phyloP scores from a whole-genome alignment of 2,329 filamentous ascomycete genomes.

The Elsinoe arachidis region DNA sequence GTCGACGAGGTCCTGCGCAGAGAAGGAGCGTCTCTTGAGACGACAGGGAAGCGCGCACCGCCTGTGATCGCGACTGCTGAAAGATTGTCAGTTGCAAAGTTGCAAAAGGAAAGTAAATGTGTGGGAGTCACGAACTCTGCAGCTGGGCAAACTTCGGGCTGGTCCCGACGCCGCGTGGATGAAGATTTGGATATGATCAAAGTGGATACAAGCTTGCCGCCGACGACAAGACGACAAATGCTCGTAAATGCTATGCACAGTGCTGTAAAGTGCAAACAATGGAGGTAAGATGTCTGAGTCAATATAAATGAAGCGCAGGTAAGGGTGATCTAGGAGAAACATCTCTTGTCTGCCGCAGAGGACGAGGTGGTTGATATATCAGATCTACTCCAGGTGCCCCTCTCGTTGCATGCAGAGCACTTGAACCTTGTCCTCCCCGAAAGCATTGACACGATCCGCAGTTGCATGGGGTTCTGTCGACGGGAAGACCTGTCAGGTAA shows the following conservation, averaged over 20 bases:
- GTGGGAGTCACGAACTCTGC: neutral
- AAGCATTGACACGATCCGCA: neutral
- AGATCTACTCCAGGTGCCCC: neutral
- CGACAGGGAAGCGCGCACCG: neutral
- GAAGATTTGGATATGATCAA: neutral
- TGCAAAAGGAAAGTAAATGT: neutral
- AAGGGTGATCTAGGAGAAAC: neutral
- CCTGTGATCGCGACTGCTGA: neutral
- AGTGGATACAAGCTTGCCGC: neutral
- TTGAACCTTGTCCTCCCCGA: neutral
- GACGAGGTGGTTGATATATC: conserved; percentile 5
- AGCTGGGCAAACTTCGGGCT: neutral
- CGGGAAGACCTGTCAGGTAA: neutral
- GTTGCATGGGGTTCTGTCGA: neutral
- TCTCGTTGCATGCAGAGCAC: neutral
- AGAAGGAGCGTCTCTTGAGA: neutral
- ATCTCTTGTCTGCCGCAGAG: neutral
- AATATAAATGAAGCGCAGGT: conserved; percentile 5
- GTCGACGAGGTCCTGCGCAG: neutral
- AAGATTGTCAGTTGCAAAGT: neutral
- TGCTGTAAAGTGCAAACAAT: neutral
- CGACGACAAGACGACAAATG: neutral
- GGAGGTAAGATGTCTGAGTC: neutral
- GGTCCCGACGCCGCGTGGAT: conserved; percentile 1
- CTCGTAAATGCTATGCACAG: neutral